phyloP scores from a whole-genome alignment of 176 grass and related monocot genomes.

The Eragrostis nindensis region DNA sequence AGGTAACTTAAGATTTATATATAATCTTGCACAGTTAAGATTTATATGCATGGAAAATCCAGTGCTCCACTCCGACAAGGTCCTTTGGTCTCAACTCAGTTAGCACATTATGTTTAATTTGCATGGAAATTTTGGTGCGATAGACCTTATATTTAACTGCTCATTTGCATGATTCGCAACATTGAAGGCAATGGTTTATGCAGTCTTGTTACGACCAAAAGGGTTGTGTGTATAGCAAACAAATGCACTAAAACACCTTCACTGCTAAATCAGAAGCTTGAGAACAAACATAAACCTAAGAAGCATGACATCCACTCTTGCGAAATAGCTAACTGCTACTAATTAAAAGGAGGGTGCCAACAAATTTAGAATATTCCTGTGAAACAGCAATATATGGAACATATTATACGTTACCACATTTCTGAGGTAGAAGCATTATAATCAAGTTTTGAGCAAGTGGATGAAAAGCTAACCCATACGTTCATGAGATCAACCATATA shows the following conservation, averaged over 20 bases:
- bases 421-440: conserved; percentile 18
- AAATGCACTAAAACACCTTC: neutral
- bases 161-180: conserved; percentile 22
- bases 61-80: conserved; percentile 4
- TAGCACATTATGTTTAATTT: neutral
- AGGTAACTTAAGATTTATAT: conserved; percentile 32
- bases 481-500: conserved; percentile 21
- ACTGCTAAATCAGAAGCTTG: conserved; percentile 11
- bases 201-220: conserved; percentile 19
- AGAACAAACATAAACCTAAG: conserved; percentile 5
- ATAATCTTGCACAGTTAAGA: conserved; percentile 9
- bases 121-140: conserved; percentile 1
- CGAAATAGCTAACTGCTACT: conserved; percentile 25
- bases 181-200: neutral
- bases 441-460: conserved; percentile 15
- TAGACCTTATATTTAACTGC: neutral
- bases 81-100: neutral
- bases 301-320: conserved; percentile 17
- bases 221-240: conserved; percentile 7
- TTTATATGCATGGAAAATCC: conserved; percentile 27
- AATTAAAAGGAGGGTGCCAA: conserved; percentile 25
- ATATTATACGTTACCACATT: neutral
- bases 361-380: neutral
- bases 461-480: neutral
- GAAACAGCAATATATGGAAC: conserved; percentile 16